A percentile compares a stretch with the other conserved stretches of the same genome.
Conservation (phyloP, 306 rosid species). For the Prunus fruticosa region DNA sequence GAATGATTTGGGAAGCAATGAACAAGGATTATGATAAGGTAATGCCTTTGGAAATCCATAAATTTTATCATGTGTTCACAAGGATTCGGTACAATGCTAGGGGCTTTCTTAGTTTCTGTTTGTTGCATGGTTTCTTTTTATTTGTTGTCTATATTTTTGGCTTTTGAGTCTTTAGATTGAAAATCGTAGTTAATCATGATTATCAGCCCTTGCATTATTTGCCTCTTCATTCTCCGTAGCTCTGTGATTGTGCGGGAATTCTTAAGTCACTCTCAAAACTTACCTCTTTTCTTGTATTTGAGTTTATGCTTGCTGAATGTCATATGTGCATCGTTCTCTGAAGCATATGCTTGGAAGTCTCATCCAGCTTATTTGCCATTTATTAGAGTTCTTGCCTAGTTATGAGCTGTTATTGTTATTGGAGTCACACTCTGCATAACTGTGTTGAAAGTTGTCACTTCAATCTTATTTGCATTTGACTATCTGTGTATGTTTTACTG, state of each 20-base stretch:
- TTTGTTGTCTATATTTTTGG: neutral
- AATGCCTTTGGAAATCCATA: neutral
- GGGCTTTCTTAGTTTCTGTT: neutral
- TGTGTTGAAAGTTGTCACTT: neutral
- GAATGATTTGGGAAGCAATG: slow-evolving; percentile 15
- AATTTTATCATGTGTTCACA: neutral
- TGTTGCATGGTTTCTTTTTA: neutral
- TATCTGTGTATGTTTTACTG: neutral
- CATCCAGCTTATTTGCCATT: too few relatives aligned
- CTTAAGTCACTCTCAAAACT: neutral
- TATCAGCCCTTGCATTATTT: neutral
- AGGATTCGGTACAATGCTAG: neutral
- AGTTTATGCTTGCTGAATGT: neutral
- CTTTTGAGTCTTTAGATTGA: neutral
- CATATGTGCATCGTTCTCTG: neutral
- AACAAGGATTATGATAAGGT: slow-evolving; percentile 1
- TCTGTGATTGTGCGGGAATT: neutral
- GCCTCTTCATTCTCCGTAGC: neutral
- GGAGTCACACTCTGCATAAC: neutral
- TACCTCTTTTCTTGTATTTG: neutral
- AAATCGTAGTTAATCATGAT: neutral
- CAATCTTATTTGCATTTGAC: neutral
- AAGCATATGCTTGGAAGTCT: neutral
- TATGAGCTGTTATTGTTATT: slow-evolving; percentile 4
- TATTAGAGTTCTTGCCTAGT: neutral